Conservation (phyloP, 192 early-diverging fungal species). For the Dimargaris cristalligena region DNA sequence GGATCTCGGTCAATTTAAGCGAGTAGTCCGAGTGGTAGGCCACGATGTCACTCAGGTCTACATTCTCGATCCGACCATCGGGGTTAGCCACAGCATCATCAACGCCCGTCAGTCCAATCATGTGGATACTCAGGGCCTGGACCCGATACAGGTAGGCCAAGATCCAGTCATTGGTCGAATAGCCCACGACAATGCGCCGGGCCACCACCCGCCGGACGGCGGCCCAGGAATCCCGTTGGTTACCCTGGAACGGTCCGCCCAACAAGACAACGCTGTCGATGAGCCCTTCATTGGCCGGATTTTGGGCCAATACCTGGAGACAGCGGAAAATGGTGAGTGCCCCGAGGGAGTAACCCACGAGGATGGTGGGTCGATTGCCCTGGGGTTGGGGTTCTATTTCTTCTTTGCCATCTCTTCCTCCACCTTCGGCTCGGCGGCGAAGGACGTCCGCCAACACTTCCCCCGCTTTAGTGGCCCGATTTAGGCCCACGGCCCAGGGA, state of each 20-base stretch:
- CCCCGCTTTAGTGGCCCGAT: slow-evolving; percentile 46
- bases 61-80: slow-evolving; percentile 16
- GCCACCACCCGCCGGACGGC: slow-evolving; percentile 35
- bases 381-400: too few relatives aligned
- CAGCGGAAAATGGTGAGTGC: slow-evolving; percentile 52
- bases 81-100: slow-evolving; percentile 13
- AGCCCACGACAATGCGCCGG: slow-evolving; percentile 46
- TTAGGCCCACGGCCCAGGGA: slow-evolving; percentile 49
- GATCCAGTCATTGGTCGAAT: slow-evolving; percentile 43
- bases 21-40: slow-evolving; percentile 22
- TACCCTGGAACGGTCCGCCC: slow-evolving; percentile 45
- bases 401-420: too few relatives aligned
- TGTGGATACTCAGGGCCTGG: slow-evolving; percentile 19
- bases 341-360: slow-evolving; percentile 56
- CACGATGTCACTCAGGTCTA: slow-evolving; percentile 18
- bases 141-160: slow-evolving; percentile 52
- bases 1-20: slow-evolving; percentile 16
- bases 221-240: slow-evolving; percentile 34
- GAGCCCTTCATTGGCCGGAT: slow-evolving; percentile 28
- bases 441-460: slow-evolving; percentile 31
- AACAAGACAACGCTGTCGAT: slow-evolving; percentile 54
- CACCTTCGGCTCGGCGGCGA: slow-evolving; percentile 23
- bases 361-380: slow-evolving; percentile 48
- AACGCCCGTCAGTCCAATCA: slow-evolving; percentile 24
- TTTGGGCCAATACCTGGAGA: slow-evolving; percentile 25